phyloP scores from a whole-genome alignment of 768 basidiomycete species.

The Trametes punicea region DNA sequence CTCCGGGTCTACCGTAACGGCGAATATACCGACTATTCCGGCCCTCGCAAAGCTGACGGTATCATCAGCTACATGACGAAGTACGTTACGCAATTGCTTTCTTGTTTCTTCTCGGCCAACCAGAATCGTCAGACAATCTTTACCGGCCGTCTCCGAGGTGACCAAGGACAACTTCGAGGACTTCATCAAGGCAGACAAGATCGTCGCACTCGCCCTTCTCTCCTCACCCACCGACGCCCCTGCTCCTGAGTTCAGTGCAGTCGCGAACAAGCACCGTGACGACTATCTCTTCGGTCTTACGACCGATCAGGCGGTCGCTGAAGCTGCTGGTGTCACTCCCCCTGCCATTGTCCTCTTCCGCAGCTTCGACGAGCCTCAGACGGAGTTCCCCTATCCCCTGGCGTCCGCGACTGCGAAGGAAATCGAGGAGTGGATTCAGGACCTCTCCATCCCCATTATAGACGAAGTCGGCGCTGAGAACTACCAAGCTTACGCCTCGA shows the following conservation, averaged over 20 bases:
- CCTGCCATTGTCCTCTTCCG: constrained; percentile 94
- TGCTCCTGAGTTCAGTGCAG: constrained; percentile 68
- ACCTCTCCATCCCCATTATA: constrained; percentile 82
- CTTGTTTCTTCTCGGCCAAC: constrained; percentile 9
- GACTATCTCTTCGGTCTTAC: constrained; percentile 89
- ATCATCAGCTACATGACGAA: constrained; percentile 97
- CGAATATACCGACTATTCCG: constrained; percentile 72
- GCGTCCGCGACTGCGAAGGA: constrained; percentile 55
- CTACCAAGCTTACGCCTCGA: constrained; percentile 79
- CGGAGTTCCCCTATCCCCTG: constrained; percentile 61
- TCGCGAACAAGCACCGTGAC: constrained; percentile 87
- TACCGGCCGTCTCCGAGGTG: constrained; percentile 88
- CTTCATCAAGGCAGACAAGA: constrained; percentile 84
- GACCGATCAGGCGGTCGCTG: constrained; percentile 65
- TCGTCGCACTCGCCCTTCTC: constrained; percentile 87
- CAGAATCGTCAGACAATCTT: constrained; percentile 65
- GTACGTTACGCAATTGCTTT: constrained; percentile 42
- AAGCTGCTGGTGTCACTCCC: constrained; percentile 68
- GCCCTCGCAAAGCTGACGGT: constrained; percentile 92
- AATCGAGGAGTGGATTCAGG: constrained; percentile 74
- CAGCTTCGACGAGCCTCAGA: constrained; percentile 79
- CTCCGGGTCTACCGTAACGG: constrained; percentile 92
- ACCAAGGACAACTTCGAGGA: constrained; percentile 74
- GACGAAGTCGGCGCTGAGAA: constrained; percentile 95
- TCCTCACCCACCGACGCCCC: constrained; percentile 68